Evolutionary conservation across 805 yeast genomes (phyloP), one percentile per base, ranked within the genome.

Genomic region (Saccharomyces jurei): DNA sequence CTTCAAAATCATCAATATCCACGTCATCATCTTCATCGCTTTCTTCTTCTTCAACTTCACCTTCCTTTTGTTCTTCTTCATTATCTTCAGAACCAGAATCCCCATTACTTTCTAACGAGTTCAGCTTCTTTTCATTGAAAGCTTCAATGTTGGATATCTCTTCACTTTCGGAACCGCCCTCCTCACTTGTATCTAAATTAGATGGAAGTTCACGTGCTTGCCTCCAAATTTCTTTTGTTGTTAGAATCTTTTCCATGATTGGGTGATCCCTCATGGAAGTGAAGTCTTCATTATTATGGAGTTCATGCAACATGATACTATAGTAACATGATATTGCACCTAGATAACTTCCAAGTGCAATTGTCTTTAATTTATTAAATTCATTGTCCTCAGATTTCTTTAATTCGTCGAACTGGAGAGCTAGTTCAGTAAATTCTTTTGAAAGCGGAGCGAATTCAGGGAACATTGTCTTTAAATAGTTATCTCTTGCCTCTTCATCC

Each of bases 161-260:
- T 36, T 56, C 56, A 14, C 55, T 56, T 17, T 63, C 63, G 31
- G 63, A 63, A 6, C 59, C 64, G 22, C 63, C 63, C 41, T 57
- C 57, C 2, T 58, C 61, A 13, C 50, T 59, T 2, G 50, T 52
- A 22, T 47, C 59, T 32, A 58, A 44, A 29, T 63, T 60, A 36
- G 64, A 76, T 13, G 78, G 79, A 36, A 84, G 66, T 57, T 75
- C 81, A 49, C 72, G 76, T 4, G 95, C 96, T 63, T 87, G 91
- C 66, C 94, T 81, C 96, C 97, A 91, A 17, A 88, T 78, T 65
- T 92, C 97, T 60, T 95, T 79, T 2, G 94, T 78, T 52, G 86
- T 83, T 52, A 92, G 73, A 32, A 92, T 84, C 29, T 86, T 80
- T 64, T 88, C 90, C 97, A 94, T 92, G 1, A 92, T 85, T 2